Evolutionary conservation across 129 eudicot genomes (phyloP), one percentile per base, ranked within the genome.

Genomic region (Saussurea involucrata): DNA sequence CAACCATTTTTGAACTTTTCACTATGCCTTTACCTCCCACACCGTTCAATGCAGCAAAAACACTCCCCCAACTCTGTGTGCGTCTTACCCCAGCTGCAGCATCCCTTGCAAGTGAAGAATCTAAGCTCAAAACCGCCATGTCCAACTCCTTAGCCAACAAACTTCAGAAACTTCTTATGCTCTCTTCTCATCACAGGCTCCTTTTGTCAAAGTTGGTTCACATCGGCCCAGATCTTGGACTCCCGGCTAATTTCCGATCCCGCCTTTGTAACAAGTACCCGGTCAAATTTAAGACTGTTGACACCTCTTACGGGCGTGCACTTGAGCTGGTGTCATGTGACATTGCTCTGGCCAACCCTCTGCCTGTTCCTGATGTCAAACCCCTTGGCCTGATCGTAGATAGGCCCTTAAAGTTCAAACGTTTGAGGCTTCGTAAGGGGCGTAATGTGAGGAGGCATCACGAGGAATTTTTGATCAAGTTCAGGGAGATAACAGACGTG

Each of bases 241-340:
- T 95, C 63, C 97, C 97, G 15, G 55, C 86, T 71, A 90, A 89
- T 78, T 95, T 95, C 42, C 91, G 97, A 2, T 80, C 94, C 21
- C 79, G 93, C 0, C 87, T 95, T 7, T 95, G 99, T 86, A 88
- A 92, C 6, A 88, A 92, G 18, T 84, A 92, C 61, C 92, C 99
- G 0, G 91, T 92, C 4, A 90, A 74, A 61, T 95, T 95, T 37
- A 89, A 85, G 83, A 79, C 82, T 24, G 88, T 95, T 3, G 92
- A 92, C 66, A 92, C 99, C 21, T 92, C 97, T 17, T 95, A 95
- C 57, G 99, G 99, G 18, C 97, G 94, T 73, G 96, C 99, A 5
- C 96, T 95, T 33, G 97, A 95, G 90, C 90, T 95, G 49, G 99
- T 95, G 63, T 81, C 87, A 0, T 95, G 95, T 83, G 92, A 92